These are phyloP conservation scores for Saturnispora hagleri DNA, from an alignment of 805 yeast genomes.

Conservation along the genomic window DNA sequence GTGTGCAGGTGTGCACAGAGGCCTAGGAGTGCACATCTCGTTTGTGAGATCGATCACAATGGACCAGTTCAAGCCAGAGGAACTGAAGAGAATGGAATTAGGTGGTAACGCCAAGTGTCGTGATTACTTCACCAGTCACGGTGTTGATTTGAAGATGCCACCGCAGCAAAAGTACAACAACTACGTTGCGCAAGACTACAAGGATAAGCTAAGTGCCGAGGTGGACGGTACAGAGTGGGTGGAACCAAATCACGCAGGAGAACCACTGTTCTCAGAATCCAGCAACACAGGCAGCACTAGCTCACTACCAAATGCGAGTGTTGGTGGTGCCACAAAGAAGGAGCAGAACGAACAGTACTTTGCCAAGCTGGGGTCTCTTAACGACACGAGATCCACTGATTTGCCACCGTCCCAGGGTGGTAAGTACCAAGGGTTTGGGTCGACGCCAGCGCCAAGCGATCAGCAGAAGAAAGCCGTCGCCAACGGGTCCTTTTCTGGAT, in stretches of 20 bases:
- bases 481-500: constrained; percentile 40
- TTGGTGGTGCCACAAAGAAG: constrained; percentile 24
- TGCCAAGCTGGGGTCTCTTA: constrained; percentile 65
- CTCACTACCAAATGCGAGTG: neutral
- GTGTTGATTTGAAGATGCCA: constrained; percentile 55
- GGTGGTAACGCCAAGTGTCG: constrained; percentile 84
- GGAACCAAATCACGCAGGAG: constrained; percentile 51
- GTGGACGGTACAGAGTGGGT: constrained; percentile 66
- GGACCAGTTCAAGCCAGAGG: constrained; percentile 97
- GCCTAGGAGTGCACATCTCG: constrained; percentile 93
- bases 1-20: constrained; percentile 95
- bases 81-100: constrained; percentile 78
- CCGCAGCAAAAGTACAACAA: constrained; percentile 76
- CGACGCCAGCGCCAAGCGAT: constrained; percentile 33
- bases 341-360: constrained; percentile 74
- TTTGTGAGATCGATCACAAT: constrained; percentile 94
- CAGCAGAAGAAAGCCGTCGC: constrained; percentile 11
- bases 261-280: constrained; percentile 30
- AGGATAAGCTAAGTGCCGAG: constrained; percentile 64
- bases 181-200: constrained; percentile 90
- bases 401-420: constrained; percentile 94
- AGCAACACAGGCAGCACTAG: neutral
- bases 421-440: constrained; percentile 85
- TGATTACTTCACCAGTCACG: constrained; percentile 60
- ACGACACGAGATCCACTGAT: constrained; percentile 64